Evolutionary conservation across 805 yeast species (phyloP).

Genomic region (Candida glaebosa): DNA sequence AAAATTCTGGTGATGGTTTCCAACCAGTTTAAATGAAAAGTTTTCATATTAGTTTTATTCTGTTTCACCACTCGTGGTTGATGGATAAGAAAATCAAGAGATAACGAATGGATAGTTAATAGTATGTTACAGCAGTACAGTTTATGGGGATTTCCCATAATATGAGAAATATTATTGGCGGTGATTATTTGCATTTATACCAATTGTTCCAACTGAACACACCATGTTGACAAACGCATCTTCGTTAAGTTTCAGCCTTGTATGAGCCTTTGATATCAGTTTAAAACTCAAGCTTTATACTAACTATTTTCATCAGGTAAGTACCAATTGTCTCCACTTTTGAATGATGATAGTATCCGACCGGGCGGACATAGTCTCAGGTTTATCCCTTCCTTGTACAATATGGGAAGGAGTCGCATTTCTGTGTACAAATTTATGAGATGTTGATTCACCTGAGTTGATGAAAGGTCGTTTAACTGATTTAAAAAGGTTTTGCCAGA

Average conservation of each 20-base stretch:
- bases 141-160: too few relatives aligned
- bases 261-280: constrained; percentile 33
- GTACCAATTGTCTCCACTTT: constrained; percentile 8
- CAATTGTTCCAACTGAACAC: constrained; percentile 52
- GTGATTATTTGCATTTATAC: constrained; percentile 47
- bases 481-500: neutral
- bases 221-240: constrained; percentile 48
- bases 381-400: constrained; percentile 40
- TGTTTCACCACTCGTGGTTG: neutral
- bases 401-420: constrained; percentile 40
- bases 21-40: neutral
- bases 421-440: constrained; percentile 46
- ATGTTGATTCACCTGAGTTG: constrained; percentile 39
- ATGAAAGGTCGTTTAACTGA: constrained; percentile 46
- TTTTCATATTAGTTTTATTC: neutral
- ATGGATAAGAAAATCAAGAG: constrained; percentile 1
- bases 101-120: constrained; percentile 13
- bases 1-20: neutral
- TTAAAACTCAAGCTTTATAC: constrained; percentile 8
- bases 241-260: constrained; percentile 54
- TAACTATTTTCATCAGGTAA: constrained; percentile 19
- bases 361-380: constrained; percentile 51
- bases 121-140: constrained; percentile 26
- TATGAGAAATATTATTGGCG: constrained; percentile 19
- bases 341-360: constrained; percentile 43